Conservation (phyloP, 169 alveolate genomes). For the Plasmodium falciparum region DNA sequence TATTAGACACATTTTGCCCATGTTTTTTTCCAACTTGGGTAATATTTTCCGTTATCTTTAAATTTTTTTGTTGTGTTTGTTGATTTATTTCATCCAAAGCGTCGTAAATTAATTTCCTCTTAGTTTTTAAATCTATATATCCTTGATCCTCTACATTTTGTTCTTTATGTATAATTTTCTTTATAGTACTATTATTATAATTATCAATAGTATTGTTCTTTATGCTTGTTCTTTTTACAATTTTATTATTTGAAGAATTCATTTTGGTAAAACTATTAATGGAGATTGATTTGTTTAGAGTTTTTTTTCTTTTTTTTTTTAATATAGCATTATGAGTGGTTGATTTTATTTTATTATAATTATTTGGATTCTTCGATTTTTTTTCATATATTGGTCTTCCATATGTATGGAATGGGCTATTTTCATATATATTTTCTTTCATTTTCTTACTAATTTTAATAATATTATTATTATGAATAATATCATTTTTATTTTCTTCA, state of each 20-base stretch:
- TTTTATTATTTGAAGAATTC: neutral
- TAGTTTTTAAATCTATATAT: conserved; percentile 12
- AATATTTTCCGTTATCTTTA: neutral
- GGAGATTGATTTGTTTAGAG: conserved; percentile 18
- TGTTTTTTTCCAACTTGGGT: neutral
- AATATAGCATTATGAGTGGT: conserved; percentile 47
- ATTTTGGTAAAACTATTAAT: conserved; percentile 18
- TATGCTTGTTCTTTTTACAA: conserved; percentile 31
- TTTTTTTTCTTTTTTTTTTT: conserved; percentile 36
- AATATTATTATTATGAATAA: neutral
- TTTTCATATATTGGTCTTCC: conserved; percentile 59
- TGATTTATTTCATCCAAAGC: conserved; percentile 10
- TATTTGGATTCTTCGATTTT: neutral
- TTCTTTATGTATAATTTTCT: neutral
- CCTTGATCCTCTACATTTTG: neutral
- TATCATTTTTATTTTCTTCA: neutral
- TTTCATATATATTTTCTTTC: conserved; percentile 25
- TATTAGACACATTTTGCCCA: neutral
- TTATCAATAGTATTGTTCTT: neutral
- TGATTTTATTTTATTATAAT: conserved; percentile 29
- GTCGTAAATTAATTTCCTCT: conserved; percentile 30
- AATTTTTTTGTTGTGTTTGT: no score
- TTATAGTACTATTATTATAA: neutral
- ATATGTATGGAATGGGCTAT: conserved; percentile 23
- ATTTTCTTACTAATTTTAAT: conserved; percentile 33